These are phyloP conservation scores for Rhododendron griersonianum DNA, from an alignment of 148 eudicot species.

Conservation along the genomic window DNA sequence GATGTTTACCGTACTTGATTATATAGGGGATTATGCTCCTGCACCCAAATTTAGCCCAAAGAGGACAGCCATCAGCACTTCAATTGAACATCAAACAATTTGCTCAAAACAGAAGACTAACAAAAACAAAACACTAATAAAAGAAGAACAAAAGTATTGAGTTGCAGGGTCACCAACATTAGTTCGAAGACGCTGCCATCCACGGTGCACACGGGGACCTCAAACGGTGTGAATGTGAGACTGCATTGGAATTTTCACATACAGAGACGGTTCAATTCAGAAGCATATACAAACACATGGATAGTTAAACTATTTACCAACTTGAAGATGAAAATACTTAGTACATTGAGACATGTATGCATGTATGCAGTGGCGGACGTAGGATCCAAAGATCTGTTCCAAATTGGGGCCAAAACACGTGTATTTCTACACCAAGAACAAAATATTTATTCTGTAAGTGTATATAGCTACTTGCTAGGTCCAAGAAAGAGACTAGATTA, in stretches of 20 bases:
- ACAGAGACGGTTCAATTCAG: neutral
- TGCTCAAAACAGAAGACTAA: neutral
- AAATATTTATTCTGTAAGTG: too few relatives aligned
- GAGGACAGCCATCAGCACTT: neutral
- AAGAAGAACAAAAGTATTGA: neutral
- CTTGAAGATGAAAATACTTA: neutral
- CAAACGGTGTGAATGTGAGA: slow-evolving; percentile 90
- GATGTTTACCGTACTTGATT: slow-evolving; percentile 78
- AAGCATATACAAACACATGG: neutral
- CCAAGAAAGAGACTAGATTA: neutral
- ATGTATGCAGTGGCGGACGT: neutral
- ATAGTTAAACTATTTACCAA: neutral
- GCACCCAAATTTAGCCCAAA: slow-evolving; percentile 12
- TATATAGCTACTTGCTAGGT: neutral
- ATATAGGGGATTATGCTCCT: slow-evolving; percentile 87
- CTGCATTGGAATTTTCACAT: slow-evolving; percentile 32
- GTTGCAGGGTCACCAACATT: slow-evolving; percentile 37
- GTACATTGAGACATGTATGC: neutral
- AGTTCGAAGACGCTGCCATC: slow-evolving; percentile 91
- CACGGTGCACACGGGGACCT: slow-evolving; percentile 66
- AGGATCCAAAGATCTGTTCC: neutral
- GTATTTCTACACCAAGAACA: neutral
- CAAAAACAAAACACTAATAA: neutral
- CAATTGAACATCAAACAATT: neutral
- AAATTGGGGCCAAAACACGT: neutral